Evolutionary conservation across 805 yeast species (phyloP).

Genomic region (Brettanomyces nanus): DNA sequence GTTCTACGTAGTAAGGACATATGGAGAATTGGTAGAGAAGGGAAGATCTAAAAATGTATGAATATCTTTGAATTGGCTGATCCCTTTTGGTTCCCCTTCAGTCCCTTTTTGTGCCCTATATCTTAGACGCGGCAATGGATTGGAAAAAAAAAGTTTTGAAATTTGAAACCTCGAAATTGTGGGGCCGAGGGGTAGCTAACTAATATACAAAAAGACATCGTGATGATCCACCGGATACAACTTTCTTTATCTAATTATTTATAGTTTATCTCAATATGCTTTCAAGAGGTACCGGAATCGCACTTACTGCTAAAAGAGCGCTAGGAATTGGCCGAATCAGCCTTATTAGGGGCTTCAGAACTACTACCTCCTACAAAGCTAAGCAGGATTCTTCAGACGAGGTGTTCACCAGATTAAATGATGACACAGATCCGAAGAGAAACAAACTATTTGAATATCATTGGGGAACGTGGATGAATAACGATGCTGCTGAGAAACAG

Average conservation of each 20-base stretch:
- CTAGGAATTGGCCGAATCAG: background rate
- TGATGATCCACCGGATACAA: no score
- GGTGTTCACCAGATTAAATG: constrained; percentile 47
- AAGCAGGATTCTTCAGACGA: constrained; percentile 18
- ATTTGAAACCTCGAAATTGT: no score
- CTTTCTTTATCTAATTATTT: no score
- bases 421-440: constrained; percentile 60
- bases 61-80: background rate
- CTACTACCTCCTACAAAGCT: background rate
- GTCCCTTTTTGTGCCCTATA: background rate
- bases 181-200: no score
- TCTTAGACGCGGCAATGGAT: no score
- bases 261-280: no score
- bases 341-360: background rate
- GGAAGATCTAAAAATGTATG: no score
- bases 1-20: background rate
- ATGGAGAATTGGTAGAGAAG: no score
- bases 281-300: background rate
- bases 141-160: no score
- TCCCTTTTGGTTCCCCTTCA: background rate
- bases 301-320: background rate
- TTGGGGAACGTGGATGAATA: constrained; percentile 92
- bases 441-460: constrained; percentile 69
- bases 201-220: no score
- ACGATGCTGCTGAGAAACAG: constrained; percentile 67